Conservation (phyloP, 2,329 filamentous ascomycete genomes). For the Leptodontidium sp. region DNA sequence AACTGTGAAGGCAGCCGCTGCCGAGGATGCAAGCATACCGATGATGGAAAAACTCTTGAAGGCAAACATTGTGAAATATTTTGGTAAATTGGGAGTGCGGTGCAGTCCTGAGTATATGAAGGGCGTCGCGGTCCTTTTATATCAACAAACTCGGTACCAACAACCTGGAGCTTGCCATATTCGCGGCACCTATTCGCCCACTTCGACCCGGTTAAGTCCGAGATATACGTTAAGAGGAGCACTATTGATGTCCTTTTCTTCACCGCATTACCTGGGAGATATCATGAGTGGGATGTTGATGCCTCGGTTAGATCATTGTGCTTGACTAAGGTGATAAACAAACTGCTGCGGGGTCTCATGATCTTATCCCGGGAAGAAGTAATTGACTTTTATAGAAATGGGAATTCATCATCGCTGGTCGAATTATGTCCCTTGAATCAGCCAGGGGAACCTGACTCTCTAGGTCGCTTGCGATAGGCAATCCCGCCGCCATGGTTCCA, state of each 20-base stretch:
- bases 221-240: neutral
- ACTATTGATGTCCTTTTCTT: neutral
- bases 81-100: neutral
- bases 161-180: neutral
- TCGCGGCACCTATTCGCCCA: neutral
- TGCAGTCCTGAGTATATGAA: neutral
- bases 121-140: neutral
- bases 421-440: too few relatives aligned
- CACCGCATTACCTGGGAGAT: neutral
- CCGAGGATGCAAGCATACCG: conserved; percentile 17
- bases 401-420: neutral
- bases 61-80: conserved; percentile 14
- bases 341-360: too few relatives aligned
- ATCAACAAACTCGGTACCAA: neutral
- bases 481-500: neutral
- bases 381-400: neutral
- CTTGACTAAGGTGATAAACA: neutral
- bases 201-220: neutral
- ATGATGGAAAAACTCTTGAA: conserved; percentile 1
- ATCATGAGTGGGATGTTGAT: conserved; percentile 1
- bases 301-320: neutral
- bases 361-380: neutral
- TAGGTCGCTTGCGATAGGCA: conserved; percentile 12
- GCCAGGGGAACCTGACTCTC: neutral
- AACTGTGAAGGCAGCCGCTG: conserved; percentile 20